Conservation (phyloP, 2,329 filamentous ascomycete species). For the Verticillium zaregamsianum region DNA sequence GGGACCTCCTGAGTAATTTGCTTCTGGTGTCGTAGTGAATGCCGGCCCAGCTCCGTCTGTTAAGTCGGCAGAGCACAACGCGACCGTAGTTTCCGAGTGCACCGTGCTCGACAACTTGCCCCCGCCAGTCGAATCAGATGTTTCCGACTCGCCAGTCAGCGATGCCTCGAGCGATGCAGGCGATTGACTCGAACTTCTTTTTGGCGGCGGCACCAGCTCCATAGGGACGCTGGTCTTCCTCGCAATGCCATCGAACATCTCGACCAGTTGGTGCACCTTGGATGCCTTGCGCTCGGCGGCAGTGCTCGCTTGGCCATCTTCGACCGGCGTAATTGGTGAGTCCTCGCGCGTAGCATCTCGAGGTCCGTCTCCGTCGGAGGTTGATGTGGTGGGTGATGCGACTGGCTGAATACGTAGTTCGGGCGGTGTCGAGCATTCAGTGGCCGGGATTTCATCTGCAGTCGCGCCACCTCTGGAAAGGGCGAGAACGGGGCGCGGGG, state of each 20-base stretch:
- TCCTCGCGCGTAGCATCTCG: constrained; percentile 27
- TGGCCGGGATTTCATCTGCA: background rate
- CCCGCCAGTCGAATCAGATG: background rate
- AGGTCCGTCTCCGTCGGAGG: constrained; percentile 10
- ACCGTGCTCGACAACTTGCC: background rate
- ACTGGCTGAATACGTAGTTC: background rate
- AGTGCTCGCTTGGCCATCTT: constrained; percentile 30
- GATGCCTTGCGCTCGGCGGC: constrained; percentile 27
- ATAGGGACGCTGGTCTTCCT: constrained; percentile 11
- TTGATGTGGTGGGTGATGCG: constrained; percentile 5
- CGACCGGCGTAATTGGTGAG: constrained; percentile 41
- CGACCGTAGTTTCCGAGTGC: background rate
- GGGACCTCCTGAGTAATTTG: background rate
- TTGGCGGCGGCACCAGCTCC: background rate
- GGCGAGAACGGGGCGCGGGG: background rate
- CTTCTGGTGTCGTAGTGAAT: background rate
- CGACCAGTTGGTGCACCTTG: constrained; percentile 47
- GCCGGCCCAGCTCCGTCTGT: background rate
- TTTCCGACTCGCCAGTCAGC: background rate
- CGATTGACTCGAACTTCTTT: constrained; percentile 6
- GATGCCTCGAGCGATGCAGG: background rate
- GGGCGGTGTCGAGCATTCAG: constrained; percentile 3
- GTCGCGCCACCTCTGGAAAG: no score
- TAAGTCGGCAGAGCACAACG: background rate
- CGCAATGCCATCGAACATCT: constrained; percentile 43